Conservation (phyloP, 2,329 filamentous ascomycete genomes). For the Colletotrichum tropicale region DNA sequence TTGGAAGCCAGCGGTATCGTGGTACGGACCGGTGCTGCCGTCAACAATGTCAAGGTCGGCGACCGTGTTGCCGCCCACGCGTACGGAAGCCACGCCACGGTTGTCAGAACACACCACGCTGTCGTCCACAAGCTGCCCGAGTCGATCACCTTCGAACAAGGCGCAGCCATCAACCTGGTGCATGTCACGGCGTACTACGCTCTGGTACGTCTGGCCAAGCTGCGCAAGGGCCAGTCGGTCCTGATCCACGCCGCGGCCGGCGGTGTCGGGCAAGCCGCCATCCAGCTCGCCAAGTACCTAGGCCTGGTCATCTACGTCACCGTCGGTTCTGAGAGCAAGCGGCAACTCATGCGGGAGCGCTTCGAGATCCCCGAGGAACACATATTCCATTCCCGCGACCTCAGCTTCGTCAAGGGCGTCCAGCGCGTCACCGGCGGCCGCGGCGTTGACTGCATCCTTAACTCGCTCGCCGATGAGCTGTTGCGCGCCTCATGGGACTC, state of each 20-base stretch:
- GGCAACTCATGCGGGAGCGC: constrained; percentile 24
- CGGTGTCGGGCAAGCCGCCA: constrained; percentile 29
- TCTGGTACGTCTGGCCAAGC: constrained; percentile 31
- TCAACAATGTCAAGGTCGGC: constrained; percentile 3
- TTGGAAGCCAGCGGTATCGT: constrained; percentile 30
- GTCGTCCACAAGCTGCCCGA: constrained; percentile 35
- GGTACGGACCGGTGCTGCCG: constrained; percentile 18
- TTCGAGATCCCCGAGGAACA: constrained; percentile 27
- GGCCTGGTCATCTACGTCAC: constrained; percentile 38
- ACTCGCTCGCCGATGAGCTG: constrained; percentile 39
- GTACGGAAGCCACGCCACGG: background rate
- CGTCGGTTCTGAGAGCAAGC: constrained; percentile 33
- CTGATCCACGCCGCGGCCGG: constrained; percentile 32
- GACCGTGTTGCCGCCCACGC: constrained; percentile 6
- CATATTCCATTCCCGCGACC: constrained; percentile 33
- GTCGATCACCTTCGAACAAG: constrained; percentile 35
- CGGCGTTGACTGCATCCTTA: constrained; percentile 36
- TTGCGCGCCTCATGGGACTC: constrained; percentile 38
- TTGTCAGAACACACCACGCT: background rate
- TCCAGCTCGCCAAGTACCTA: constrained; percentile 27
- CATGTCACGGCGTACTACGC: constrained; percentile 35
- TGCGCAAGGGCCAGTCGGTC: constrained; percentile 26
- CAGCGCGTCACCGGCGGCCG: constrained; percentile 23
- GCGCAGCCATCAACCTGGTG: constrained; percentile 28
- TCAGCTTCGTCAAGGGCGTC: constrained; percentile 29